Evolutionary conservation across 2,329 filamentous ascomycete genomes (phyloP).

Genomic region (Didymella arachidicola): DNA sequence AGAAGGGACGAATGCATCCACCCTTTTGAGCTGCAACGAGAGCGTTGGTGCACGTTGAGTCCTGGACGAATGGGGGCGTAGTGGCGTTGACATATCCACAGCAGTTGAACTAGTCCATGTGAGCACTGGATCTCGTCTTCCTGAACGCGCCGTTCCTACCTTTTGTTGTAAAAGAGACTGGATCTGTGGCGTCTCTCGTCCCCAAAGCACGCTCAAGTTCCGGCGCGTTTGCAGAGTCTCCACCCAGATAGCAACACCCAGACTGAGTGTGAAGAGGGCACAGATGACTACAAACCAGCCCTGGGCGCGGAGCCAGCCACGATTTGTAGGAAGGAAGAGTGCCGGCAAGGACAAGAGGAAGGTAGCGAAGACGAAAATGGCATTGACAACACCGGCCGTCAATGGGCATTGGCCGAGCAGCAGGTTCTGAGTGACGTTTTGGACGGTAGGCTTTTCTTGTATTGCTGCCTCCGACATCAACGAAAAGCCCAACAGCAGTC

Average conservation of each 20-base stretch:
- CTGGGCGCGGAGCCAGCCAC: slow-evolving; percentile 74
- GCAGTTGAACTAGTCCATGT: slow-evolving; percentile 70
- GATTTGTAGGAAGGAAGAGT: slow-evolving; percentile 70
- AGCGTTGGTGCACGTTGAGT: slow-evolving; percentile 72
- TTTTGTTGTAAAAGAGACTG: slow-evolving; percentile 75
- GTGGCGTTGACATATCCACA: slow-evolving; percentile 81
- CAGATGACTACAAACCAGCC: slow-evolving; percentile 73
- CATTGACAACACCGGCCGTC: slow-evolving; percentile 75
- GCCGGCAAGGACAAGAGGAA: slow-evolving; percentile 75
- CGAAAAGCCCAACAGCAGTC: slow-evolving; percentile 62
- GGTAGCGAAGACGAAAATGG: slow-evolving; percentile 73
- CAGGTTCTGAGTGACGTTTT: slow-evolving; percentile 61
- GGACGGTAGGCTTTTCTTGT: slow-evolving; percentile 53
- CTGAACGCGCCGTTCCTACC: slow-evolving; percentile 56
- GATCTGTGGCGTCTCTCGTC: slow-evolving; percentile 61
- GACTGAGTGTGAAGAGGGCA: slow-evolving; percentile 68
- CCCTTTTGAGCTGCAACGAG: slow-evolving; percentile 73
- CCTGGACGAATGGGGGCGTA: slow-evolving; percentile 74
- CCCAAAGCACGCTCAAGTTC: slow-evolving; percentile 69
- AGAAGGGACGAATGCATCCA: slow-evolving; percentile 74
- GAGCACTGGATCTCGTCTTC: slow-evolving; percentile 26
- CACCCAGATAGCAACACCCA: slow-evolving; percentile 70
- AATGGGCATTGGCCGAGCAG: slow-evolving; percentile 62
- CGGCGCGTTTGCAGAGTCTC: slow-evolving; percentile 73
- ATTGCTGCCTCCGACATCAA: slow-evolving; percentile 58